Conservation (phyloP, 208 protist species). For the Wallacemonas sp. region DNA sequence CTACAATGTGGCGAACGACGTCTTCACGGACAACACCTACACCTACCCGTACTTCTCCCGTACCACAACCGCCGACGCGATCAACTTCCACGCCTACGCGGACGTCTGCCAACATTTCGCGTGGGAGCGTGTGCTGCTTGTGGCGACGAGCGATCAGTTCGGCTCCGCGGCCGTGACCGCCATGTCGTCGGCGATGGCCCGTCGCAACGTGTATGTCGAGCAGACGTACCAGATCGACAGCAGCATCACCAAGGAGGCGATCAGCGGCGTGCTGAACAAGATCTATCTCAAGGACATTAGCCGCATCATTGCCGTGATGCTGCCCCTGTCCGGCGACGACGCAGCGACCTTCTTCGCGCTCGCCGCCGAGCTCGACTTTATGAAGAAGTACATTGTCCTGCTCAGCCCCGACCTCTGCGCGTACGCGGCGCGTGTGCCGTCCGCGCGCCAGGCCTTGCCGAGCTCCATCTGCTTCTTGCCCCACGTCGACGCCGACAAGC, state of each 20-base stretch:
- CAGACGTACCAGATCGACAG: conserved; percentile 47
- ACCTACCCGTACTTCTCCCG: conserved; percentile 84
- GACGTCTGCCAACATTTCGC: conserved; percentile 71
- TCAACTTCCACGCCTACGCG: conserved; percentile 54
- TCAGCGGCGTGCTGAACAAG: conserved; percentile 46
- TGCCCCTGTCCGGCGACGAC: conserved; percentile 45
- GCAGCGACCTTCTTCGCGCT: conserved; percentile 72
- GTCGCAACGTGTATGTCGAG: conserved; percentile 77
- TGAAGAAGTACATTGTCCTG: conserved; percentile 84
- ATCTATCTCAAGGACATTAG: conserved; percentile 75
- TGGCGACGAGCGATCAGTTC: conserved; percentile 63
- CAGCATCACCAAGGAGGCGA: conserved; percentile 24
- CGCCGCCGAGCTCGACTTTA: conserved; percentile 46
- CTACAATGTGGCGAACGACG: conserved; percentile 65
- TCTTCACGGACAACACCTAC: conserved; percentile 56
- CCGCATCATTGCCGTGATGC: conserved; percentile 53
- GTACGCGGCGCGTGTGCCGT: conserved; percentile 35
- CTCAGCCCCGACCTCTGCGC: conserved; percentile 68
- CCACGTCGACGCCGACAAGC: conserved; percentile 31
- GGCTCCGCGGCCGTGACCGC: conserved; percentile 45
- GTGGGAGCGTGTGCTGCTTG: conserved; percentile 85
- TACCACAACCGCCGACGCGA: conserved; percentile 48
- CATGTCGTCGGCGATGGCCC: conserved; percentile 51
- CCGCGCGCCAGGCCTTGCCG: conserved; percentile 49
- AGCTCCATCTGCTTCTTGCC: conserved; percentile 85